Evolutionary conservation across 2,329 filamentous ascomycete species (phyloP).

Genomic region (Talaromyces sp.): DNA sequence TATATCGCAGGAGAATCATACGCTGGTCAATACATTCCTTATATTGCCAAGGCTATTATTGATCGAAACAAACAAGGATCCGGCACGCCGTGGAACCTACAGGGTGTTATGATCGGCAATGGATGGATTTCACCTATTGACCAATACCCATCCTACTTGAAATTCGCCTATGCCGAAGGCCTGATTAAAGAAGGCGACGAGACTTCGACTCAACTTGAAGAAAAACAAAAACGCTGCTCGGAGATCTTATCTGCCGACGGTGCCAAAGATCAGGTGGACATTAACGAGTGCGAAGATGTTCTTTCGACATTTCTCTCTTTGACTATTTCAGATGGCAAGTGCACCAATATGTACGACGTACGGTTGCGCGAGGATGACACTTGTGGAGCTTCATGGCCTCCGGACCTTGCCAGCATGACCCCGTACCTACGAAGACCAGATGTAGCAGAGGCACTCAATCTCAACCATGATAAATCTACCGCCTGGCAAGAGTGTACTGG

Average conservation of each 20-base stretch:
- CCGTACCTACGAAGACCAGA: slow-evolving; percentile 82
- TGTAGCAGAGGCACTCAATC: slow-evolving; percentile 72
- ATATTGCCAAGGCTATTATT: slow-evolving; percentile 87
- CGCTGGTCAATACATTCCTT: slow-evolving; percentile 93
- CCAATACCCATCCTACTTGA: slow-evolving; percentile 83
- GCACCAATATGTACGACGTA: slow-evolving; percentile 96
- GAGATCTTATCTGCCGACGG: slow-evolving; percentile 55
- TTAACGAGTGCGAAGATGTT: slow-evolving; percentile 67
- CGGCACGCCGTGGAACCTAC: slow-evolving; percentile 64
- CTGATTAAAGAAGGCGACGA: slow-evolving; percentile 65
- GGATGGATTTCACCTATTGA: slow-evolving; percentile 91
- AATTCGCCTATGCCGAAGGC: slow-evolving; percentile 71
- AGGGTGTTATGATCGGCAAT: slow-evolving; percentile 88
- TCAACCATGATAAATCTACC: slow-evolving; percentile 72
- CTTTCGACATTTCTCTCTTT: slow-evolving; percentile 65
- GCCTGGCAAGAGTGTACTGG: slow-evolving; percentile 92
- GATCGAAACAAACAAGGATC: slow-evolving; percentile 67
- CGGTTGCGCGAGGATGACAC: slow-evolving; percentile 68
- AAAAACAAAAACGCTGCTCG: slow-evolving; percentile 63
- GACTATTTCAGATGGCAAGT: slow-evolving; percentile 57
- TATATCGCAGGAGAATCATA: slow-evolving; percentile 96
- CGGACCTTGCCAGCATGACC: slow-evolving; percentile 70
- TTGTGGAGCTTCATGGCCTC: slow-evolving; percentile 98
- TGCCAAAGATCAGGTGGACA: slow-evolving; percentile 60
- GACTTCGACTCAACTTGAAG: slow-evolving; percentile 60